These are phyloP conservation scores for Pestalotiopsis sp. DNA, from an alignment of 2,329 filamentous ascomycete genomes.

Conservation along the genomic window DNA sequence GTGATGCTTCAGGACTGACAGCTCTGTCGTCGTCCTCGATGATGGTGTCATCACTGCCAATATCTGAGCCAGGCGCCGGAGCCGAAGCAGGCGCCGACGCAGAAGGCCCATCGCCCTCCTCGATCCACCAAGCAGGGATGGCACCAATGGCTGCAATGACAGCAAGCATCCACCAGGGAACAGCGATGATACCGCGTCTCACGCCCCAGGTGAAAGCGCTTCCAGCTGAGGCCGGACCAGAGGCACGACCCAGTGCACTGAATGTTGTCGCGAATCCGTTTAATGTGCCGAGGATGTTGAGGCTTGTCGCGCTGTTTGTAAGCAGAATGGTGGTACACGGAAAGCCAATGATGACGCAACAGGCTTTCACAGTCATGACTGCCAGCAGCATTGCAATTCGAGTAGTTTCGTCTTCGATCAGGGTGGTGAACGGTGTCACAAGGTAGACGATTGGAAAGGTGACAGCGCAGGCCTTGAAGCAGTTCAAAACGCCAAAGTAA, in stretches of 20 bases:
- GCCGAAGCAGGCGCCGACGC: slow-evolving; percentile 21
- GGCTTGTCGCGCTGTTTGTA: slow-evolving; percentile 79
- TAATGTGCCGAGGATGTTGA: slow-evolving; percentile 80
- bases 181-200: slow-evolving; percentile 72
- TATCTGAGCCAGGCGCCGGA: slow-evolving; percentile 26
- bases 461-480: slow-evolving; percentile 67
- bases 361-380: slow-evolving; percentile 74
- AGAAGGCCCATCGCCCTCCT: slow-evolving; percentile 71
- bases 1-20: background rate
- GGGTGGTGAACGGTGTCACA: slow-evolving; percentile 77
- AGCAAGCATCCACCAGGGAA: slow-evolving; percentile 81
- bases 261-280: slow-evolving; percentile 89
- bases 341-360: slow-evolving; percentile 81
- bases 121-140: slow-evolving; percentile 73
- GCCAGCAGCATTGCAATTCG: slow-evolving; percentile 66
- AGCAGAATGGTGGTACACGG: slow-evolving; percentile 88
- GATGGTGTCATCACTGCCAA: slow-evolving; percentile 28
- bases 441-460: slow-evolving; percentile 77
- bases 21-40: slow-evolving; percentile 1
- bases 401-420: slow-evolving; percentile 48
- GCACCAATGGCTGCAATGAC: slow-evolving; percentile 64
- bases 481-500: slow-evolving; percentile 72
- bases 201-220: slow-evolving; percentile 75
- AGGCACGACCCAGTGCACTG: slow-evolving; percentile 76
- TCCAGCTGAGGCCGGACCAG: slow-evolving; percentile 76